Conservation (phyloP, 78 protist genomes). For the Fonticula alba region DNA sequence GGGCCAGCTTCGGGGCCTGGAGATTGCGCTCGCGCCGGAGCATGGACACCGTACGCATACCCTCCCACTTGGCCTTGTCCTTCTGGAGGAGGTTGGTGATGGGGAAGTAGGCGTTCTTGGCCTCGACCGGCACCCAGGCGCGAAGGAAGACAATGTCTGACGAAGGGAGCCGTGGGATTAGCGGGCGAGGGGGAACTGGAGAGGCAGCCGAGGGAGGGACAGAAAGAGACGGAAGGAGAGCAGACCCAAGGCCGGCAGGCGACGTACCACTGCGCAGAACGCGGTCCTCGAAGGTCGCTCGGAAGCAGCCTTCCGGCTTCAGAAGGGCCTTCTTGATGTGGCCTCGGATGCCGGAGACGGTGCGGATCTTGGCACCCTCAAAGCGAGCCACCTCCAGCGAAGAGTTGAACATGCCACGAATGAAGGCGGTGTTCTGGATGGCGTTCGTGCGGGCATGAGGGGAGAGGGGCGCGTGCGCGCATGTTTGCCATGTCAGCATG, state of each 20-base stretch:
- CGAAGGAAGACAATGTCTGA: constrained; percentile 80
- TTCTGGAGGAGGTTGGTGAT: constrained; percentile 47
- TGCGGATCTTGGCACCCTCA: constrained; percentile 86
- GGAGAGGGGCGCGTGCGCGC: neutral
- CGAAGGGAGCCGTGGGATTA: too few species aligned
- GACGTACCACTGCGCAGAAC: constrained; percentile 5
- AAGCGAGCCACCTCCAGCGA: constrained; percentile 81
- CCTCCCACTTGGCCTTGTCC: constrained; percentile 2
- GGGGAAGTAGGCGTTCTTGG: constrained; percentile 73
- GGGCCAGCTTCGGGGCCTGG: constrained; percentile 38
- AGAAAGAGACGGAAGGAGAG: neutral
- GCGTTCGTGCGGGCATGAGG: too few species aligned
- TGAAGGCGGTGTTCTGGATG: constrained; percentile 87
- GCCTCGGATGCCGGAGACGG: constrained; percentile 95
- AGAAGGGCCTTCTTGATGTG: constrained; percentile 71
- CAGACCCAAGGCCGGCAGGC: neutral
- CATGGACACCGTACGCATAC: constrained; percentile 56
- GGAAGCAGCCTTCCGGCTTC: constrained; percentile 69
- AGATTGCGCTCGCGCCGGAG: constrained; percentile 41
- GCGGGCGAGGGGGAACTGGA: too few species aligned
- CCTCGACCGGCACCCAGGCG: constrained; percentile 81
- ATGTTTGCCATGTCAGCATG: too few species aligned
- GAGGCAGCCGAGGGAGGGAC: neutral
- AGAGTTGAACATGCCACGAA: constrained; percentile 60
- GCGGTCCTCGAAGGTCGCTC: constrained; percentile 96